A percentile compares a stretch with the other conserved stretches of the same genome.
Conservation (phyloP, 148 eudicot species). For the Rhododendron henanense region DNA sequence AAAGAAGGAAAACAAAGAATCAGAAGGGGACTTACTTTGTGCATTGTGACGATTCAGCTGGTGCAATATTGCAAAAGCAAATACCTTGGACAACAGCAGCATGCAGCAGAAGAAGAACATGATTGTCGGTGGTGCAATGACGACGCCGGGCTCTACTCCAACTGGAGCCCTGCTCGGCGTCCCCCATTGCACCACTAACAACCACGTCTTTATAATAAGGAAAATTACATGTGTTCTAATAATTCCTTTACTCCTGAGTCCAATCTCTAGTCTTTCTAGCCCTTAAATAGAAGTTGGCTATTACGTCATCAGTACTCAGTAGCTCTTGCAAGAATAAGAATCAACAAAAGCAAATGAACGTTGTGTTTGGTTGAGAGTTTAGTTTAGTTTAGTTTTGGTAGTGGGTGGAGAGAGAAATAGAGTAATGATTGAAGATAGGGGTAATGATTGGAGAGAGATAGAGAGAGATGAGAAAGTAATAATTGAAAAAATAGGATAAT, state of each 20-base stretch:
- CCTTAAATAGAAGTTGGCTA: conserved; percentile 10
- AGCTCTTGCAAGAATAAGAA: background rate
- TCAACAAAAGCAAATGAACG: background rate
- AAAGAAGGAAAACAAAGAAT: background rate
- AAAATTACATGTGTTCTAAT: background rate
- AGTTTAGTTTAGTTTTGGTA: too few species aligned
- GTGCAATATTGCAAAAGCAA: background rate
- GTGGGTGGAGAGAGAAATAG: too few species aligned
- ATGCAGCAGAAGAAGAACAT: background rate
- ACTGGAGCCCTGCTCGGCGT: conserved; percentile 12
- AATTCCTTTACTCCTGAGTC: background rate
- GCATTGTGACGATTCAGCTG: background rate
- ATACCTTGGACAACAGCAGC: background rate
- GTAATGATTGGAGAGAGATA: too few species aligned
- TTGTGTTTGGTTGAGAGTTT: too few species aligned
- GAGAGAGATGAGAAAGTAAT: too few species aligned
- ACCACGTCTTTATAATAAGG: background rate
- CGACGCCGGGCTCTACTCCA: conserved; percentile 13
- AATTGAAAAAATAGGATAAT: too few species aligned
- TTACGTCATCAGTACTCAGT: background rate
- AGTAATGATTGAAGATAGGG: too few species aligned
- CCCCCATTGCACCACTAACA: conserved; percentile 24
- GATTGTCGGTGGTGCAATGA: conserved; percentile 26
- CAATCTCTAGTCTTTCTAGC: background rate
- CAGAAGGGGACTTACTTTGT: background rate